Evolutionary conservation across 164 flowering plant genomes (phyloP).

Genomic region (Magnolia sinica): DNA sequence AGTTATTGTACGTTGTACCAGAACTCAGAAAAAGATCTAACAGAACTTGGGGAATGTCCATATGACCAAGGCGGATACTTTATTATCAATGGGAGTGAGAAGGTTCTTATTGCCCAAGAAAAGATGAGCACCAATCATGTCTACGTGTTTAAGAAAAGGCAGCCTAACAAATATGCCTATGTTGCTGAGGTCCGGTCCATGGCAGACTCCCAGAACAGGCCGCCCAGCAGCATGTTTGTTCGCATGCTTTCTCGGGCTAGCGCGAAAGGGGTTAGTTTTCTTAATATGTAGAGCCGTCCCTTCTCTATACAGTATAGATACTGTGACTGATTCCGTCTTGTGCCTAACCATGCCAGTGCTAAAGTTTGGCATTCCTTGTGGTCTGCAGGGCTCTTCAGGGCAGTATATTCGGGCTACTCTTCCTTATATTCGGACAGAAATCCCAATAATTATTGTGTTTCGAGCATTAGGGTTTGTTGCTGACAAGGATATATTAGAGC

Average conservation of each 20-base stretch:
- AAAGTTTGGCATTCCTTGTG: not conserved
- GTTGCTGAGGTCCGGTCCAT: slow-evolving; percentile 96
- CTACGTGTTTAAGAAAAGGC: slow-evolving; percentile 95
- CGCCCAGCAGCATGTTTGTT: slow-evolving; percentile 98
- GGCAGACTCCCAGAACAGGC: slow-evolving; percentile 94
- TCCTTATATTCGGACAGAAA: too few species aligned
- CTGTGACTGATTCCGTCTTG: not conserved
- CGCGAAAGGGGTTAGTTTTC: slow-evolving; percentile 83
- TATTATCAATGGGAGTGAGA: slow-evolving; percentile 97
- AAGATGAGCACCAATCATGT: slow-evolving; percentile 99
- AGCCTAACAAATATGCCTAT: slow-evolving; percentile 95
- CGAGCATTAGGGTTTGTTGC: too few species aligned
- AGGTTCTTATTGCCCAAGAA: slow-evolving; percentile 95
- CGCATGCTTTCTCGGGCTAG: slow-evolving; percentile 95
- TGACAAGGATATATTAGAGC: too few species aligned
- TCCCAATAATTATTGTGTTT: too few species aligned
- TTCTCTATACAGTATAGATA: not conserved
- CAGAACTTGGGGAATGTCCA: slow-evolving; percentile 99
- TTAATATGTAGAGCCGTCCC: not conserved
- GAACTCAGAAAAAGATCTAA: slow-evolving; percentile 91
- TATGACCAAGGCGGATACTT: slow-evolving; percentile 99
- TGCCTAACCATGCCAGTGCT: not conserved
- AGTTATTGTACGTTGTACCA: slow-evolving; percentile 91
- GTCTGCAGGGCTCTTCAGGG: slow-evolving; percentile 87
- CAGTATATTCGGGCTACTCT: too few species aligned